These are phyloP conservation scores for Yamadazyma aaseri DNA, from an alignment of 1,139 yeast genomes.

Conservation along the genomic window DNA sequence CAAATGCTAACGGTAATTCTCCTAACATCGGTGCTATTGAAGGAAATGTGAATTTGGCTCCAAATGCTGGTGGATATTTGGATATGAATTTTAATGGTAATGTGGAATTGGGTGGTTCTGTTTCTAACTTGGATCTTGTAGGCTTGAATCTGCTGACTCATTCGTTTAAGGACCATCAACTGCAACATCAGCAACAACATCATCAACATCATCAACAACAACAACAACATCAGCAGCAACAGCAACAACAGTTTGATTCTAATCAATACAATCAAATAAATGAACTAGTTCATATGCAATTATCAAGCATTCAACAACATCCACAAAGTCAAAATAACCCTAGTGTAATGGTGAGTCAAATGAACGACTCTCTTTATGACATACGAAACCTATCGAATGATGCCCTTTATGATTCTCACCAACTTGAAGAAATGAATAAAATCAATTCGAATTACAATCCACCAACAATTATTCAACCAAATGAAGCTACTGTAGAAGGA, in stretches of 20 bases:
- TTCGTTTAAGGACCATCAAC: slow-evolving; percentile 7
- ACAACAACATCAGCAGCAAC: slow-evolving; percentile 1
- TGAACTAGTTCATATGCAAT: slow-evolving; percentile 10
- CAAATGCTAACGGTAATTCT: slow-evolving; percentile 14
- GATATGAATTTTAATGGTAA: slow-evolving; percentile 30
- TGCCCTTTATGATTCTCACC: slow-evolving; percentile 16
- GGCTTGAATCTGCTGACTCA: slow-evolving; percentile 10
- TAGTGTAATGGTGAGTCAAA: background rate
- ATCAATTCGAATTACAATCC: slow-evolving; percentile 29
- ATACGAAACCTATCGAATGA: background rate
- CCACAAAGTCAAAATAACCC: background rate
- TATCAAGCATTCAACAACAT: slow-evolving; percentile 5
- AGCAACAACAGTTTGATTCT: slow-evolving; percentile 6
- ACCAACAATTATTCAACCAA: slow-evolving; percentile 24
- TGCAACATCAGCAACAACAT: slow-evolving; percentile 6
- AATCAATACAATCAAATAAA: slow-evolving; percentile 12
- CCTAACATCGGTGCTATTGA: slow-evolving; percentile 5
- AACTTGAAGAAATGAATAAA: slow-evolving; percentile 17
- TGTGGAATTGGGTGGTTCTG: slow-evolving; percentile 42
- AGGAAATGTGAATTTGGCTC: slow-evolving; percentile 4
- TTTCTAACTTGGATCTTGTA: slow-evolving; percentile 36
- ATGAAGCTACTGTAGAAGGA: slow-evolving; percentile 2
- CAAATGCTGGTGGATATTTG: slow-evolving; percentile 11
- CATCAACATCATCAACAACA: slow-evolving; percentile 3
- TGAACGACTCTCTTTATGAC: background rate